phyloP scores from a whole-genome alignment of 2,329 filamentous ascomycete species.

The Colletotrichum sp. region DNA sequence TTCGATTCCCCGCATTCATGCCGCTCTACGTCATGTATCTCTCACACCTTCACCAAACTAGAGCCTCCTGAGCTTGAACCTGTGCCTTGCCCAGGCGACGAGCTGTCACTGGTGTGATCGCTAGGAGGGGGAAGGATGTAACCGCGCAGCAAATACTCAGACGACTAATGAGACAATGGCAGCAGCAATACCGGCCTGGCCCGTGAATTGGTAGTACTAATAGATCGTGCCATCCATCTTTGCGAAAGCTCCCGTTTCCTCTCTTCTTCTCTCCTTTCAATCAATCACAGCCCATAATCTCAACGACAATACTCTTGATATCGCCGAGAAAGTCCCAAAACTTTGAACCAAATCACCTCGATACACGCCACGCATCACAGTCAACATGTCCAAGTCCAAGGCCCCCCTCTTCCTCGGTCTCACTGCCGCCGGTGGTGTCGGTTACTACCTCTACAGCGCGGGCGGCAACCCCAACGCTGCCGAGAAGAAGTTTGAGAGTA shows the following conservation, averaged over 20 bases:
- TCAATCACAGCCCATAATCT: conserved; percentile 2
- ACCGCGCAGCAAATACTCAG: not conserved
- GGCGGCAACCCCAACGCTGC: conserved; percentile 83
- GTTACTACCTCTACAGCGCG: conserved; percentile 91
- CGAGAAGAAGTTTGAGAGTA: conserved; percentile 88
- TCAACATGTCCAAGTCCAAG: conserved; percentile 52
- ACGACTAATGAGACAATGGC: conserved; percentile 8
- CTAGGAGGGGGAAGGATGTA: conserved; percentile 8
- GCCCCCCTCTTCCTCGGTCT: conserved; percentile 60
- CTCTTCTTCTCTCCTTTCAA: not conserved
- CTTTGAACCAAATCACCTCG: not conserved
- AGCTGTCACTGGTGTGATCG: conserved; percentile 1
- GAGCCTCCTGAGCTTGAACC: conserved; percentile 3
- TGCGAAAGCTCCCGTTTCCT: not conserved
- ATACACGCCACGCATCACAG: not conserved
- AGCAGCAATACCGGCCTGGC: not conserved
- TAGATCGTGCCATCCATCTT: conserved; percentile 13
- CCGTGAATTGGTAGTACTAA: conserved; percentile 17
- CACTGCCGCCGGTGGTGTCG: conserved; percentile 69
- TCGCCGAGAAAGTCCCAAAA: not conserved
- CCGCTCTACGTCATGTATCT: conserved; percentile 32
- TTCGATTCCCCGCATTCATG: conserved; percentile 26
- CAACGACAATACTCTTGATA: not conserved
- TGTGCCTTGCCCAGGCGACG: not conserved
- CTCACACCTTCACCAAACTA: conserved; percentile 7